Evolutionary conservation across 2,329 filamentous ascomycete genomes (phyloP).

Genomic region (Trichoderma koningiopsis): DNA sequence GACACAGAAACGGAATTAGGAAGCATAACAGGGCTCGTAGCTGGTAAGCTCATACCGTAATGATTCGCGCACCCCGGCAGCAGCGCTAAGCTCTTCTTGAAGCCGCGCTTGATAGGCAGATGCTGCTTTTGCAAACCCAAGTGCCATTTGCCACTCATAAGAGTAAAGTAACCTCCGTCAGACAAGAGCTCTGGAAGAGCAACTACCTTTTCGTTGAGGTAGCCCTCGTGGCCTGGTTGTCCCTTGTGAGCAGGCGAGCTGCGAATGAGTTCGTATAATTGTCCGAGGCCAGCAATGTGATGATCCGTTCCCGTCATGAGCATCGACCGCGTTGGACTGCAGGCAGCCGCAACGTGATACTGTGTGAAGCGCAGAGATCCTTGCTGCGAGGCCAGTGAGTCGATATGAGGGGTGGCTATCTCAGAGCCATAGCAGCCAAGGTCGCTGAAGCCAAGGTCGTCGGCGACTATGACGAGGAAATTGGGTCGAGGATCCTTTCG

Average conservation of each 20-base stretch:
- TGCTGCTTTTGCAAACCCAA: slow-evolving; percentile 60
- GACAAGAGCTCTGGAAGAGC: slow-evolving; percentile 60
- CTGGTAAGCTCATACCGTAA: slow-evolving; percentile 32
- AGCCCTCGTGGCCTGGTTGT: slow-evolving; percentile 64
- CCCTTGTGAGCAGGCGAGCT: slow-evolving; percentile 49
- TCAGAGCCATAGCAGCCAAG: slow-evolving; percentile 38
- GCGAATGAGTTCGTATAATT: slow-evolving; percentile 16
- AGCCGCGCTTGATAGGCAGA: slow-evolving; percentile 58
- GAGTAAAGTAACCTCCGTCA: slow-evolving; percentile 60
- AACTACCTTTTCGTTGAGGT: slow-evolving; percentile 61
- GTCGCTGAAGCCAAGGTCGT: slow-evolving; percentile 41
- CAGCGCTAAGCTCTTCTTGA: slow-evolving; percentile 61
- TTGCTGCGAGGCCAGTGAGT: slow-evolving; percentile 38
- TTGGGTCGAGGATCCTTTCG: slow-evolving; percentile 35
- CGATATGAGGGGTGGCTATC: slow-evolving; percentile 38
- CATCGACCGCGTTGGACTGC: slow-evolving; percentile 66
- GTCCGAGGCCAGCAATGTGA: slow-evolving; percentile 55
- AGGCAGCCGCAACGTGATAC: slow-evolving; percentile 66
- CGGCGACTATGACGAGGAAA: slow-evolving; percentile 40
- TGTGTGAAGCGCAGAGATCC: slow-evolving; percentile 59
- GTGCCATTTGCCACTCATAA: slow-evolving; percentile 67
- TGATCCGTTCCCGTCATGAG: slow-evolving; percentile 61
- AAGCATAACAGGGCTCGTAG: background rate
- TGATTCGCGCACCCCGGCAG: slow-evolving; percentile 62
- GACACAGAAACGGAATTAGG: too few species aligned